These are phyloP conservation scores for Solanum paucissectum DNA, from an alignment of 257 asterid species.

Conservation along the genomic window DNA sequence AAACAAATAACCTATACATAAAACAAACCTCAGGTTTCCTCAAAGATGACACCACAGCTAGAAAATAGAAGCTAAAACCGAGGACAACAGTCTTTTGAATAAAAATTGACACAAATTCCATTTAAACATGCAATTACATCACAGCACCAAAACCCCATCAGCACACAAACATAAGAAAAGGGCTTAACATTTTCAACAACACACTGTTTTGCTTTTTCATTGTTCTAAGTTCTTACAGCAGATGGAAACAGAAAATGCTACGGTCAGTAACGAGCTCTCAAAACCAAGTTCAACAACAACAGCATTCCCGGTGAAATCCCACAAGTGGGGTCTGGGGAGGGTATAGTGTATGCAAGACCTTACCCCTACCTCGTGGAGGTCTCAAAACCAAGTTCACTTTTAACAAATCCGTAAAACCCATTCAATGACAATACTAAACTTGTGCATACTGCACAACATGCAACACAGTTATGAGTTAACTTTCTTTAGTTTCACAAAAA, in stretches of 20 bases:
- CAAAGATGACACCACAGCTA: background rate
- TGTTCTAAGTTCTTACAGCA: background rate
- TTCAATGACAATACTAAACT: background rate
- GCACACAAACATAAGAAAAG: background rate
- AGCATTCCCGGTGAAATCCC: background rate
- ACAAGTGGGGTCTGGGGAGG: background rate
- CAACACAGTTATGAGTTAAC: background rate
- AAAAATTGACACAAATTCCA: background rate
- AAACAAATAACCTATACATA: background rate
- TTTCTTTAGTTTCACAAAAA: background rate
- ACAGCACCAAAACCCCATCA: background rate
- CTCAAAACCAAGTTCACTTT: background rate
- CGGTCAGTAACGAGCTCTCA: background rate
- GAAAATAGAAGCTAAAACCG: background rate
- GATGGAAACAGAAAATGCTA: background rate
- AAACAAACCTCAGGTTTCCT: background rate
- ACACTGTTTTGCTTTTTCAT: background rate
- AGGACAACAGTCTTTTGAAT: background rate
- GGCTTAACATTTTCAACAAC: background rate
- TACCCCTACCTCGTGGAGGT: background rate
- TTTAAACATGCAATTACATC: background rate
- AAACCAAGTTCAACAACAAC: background rate
- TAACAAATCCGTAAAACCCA: background rate
- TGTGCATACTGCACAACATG: background rate
- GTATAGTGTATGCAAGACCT: background rate